A percentile compares a stretch with the other conserved stretches of the same genome.
These are phyloP conservation scores for Cutaneotrichosporon arboriforme DNA, from an alignment of 1,284 basidiomycete species.

Conservation along the genomic window DNA sequence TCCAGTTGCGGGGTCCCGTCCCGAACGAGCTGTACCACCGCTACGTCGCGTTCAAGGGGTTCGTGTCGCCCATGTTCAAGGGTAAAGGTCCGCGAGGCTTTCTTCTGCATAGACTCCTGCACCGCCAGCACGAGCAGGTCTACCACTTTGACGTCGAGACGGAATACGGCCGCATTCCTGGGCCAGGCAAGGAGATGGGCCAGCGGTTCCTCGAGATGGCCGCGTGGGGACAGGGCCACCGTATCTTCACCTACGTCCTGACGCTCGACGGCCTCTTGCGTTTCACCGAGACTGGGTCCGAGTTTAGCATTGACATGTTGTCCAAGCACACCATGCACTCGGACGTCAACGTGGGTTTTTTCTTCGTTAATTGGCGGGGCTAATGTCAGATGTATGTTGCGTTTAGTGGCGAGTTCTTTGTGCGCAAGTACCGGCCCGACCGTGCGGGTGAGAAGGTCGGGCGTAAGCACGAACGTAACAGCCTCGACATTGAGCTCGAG, in stretches of 20 bases:
- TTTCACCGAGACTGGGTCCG: constrained; percentile 54
- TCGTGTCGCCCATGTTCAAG: constrained; percentile 51
- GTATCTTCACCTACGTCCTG: constrained; percentile 53
- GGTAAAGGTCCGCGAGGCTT: constrained; percentile 47
- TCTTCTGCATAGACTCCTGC: constrained; percentile 49
- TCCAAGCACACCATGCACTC: constrained; percentile 56
- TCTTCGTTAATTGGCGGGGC: background rate
- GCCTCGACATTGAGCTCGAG: constrained; percentile 2
- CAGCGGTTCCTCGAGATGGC: constrained; percentile 49
- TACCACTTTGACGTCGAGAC: constrained; percentile 51
- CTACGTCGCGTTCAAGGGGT: constrained; percentile 52
- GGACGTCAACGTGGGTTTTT: constrained; percentile 44
- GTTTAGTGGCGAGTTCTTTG: constrained; percentile 42
- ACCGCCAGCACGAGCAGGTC: constrained; percentile 51
- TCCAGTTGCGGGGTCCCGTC: constrained; percentile 52
- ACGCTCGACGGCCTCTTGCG: constrained; percentile 52
- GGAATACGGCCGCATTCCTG: constrained; percentile 43
- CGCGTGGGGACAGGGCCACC: constrained; percentile 49
- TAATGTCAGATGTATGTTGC: constrained; percentile 37
- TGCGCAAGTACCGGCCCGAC: constrained; percentile 9
- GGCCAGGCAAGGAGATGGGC: constrained; percentile 34
- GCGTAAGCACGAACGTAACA: constrained; percentile 8
- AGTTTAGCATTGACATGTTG: constrained; percentile 53
- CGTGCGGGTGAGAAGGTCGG: constrained; percentile 19
- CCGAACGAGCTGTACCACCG: constrained; percentile 51